Evolutionary conservation across 2,329 filamentous ascomycete genomes (phyloP).

Genomic region (Fusarium nanum): DNA sequence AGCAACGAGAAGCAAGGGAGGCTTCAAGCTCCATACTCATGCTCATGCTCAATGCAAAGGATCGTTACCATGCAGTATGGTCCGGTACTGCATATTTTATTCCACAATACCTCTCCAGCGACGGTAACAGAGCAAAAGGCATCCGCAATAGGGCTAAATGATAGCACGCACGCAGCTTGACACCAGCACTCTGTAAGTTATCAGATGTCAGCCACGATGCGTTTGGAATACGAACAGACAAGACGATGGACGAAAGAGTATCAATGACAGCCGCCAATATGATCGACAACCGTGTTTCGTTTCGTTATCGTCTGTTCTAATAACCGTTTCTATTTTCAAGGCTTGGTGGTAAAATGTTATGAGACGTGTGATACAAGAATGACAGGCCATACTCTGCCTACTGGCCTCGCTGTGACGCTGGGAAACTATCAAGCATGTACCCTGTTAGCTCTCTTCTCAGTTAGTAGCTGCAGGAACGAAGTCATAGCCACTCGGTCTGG

Average conservation of each 20-base stretch:
- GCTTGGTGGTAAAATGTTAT: slow-evolving; percentile 1
- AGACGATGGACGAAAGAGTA: neutral
- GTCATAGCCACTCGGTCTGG: slow-evolving; percentile 38
- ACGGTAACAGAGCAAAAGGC: slow-evolving; percentile 17
- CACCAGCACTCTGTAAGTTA: slow-evolving; percentile 9
- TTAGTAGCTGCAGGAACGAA: slow-evolving; percentile 46
- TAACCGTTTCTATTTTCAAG: slow-evolving; percentile 7
- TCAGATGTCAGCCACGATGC: neutral
- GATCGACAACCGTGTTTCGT: slow-evolving; percentile 36
- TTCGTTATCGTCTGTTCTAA: slow-evolving; percentile 17
- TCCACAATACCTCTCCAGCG: slow-evolving; percentile 11
- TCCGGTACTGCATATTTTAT: slow-evolving; percentile 1
- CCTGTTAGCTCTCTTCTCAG: slow-evolving; percentile 33
- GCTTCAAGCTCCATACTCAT: slow-evolving; percentile 1
- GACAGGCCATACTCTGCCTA: slow-evolving; percentile 21
- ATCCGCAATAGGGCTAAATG: slow-evolving; percentile 21
- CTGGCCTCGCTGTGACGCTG: slow-evolving; percentile 28
- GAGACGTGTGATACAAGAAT: slow-evolving; percentile 25
- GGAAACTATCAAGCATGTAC: slow-evolving; percentile 27
- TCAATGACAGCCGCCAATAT: slow-evolving; percentile 7
- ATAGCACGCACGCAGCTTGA: slow-evolving; percentile 16
- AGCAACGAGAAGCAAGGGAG: slow-evolving; percentile 37
- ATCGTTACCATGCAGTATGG: slow-evolving; percentile 20
- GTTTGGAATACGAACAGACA: slow-evolving; percentile 6
- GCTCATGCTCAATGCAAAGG: slow-evolving; percentile 19